Evolutionary conservation across 1,284 basidiomycete genomes (phyloP).

Genomic region (Ganoderma leucocontextum): DNA sequence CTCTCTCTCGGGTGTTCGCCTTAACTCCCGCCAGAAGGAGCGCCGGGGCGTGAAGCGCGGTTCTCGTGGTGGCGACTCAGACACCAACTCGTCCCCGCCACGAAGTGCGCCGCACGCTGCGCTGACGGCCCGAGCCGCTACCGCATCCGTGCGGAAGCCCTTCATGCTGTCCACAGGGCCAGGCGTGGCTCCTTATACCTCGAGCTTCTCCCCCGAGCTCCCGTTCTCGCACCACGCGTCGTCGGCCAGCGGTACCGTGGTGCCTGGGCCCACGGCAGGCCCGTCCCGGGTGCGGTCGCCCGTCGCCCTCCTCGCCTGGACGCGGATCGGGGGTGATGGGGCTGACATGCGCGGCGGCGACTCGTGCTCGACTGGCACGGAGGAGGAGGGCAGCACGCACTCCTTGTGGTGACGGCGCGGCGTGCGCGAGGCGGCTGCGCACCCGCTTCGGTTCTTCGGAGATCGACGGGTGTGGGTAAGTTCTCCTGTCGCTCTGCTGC

Average conservation of each 20-base stretch:
- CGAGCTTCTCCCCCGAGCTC: background rate
- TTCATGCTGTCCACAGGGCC: background rate
- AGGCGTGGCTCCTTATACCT: background rate
- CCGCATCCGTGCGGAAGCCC: slow-evolving; percentile 12
- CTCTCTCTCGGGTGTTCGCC: slow-evolving; percentile 4
- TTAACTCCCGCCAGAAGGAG: slow-evolving; percentile 13
- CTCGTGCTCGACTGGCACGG: slow-evolving; percentile 6
- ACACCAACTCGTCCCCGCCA: background rate
- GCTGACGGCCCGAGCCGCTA: background rate
- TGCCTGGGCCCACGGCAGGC: background rate
- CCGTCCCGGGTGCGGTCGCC: background rate
- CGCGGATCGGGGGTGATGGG: background rate
- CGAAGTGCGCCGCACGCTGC: background rate
- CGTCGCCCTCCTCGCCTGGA: background rate
- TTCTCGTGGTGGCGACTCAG: background rate
- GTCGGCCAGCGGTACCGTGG: background rate
- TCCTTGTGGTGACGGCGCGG: slow-evolving; percentile 5
- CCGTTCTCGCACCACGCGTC: background rate
- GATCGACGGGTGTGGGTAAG: background rate
- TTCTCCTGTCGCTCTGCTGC: background rate
- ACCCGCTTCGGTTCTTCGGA: background rate
- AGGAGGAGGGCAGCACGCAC: slow-evolving; percentile 11
- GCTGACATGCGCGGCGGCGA: slow-evolving; percentile 6
- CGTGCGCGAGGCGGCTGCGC: background rate
- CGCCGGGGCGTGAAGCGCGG: slow-evolving; percentile 10